These are phyloP conservation scores for Limnomonas spitsbergensis DNA, from an alignment of 139 green algal species.

Conservation along the genomic window DNA sequence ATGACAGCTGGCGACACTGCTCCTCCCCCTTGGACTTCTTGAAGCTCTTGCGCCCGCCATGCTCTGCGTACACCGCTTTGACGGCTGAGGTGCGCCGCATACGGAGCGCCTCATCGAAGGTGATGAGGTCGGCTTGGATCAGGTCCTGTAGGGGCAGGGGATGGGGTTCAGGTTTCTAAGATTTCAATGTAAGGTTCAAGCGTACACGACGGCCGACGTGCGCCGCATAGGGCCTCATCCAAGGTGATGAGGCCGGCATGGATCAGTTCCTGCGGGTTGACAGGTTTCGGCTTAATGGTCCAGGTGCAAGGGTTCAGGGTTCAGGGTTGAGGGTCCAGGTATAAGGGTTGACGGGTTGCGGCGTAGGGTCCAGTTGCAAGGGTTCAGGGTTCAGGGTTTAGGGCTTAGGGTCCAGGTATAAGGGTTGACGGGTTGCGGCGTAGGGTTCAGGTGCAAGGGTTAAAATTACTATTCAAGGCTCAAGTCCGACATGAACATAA, in stretches of 20 bases:
- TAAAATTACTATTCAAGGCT: too few relatives aligned
- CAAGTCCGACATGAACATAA: too few relatives aligned
- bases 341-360: too few relatives aligned
- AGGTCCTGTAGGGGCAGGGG: conserved; percentile 12
- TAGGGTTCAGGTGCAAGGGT: not conserved
- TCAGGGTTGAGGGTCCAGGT: not conserved
- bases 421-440: too few relatives aligned
- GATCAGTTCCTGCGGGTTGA: too few relatives aligned
- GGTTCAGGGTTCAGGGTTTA: not conserved
- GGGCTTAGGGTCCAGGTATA: not conserved
- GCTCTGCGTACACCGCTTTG: not conserved
- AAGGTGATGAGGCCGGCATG: too few relatives aligned
- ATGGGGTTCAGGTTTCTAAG: too few relatives aligned
- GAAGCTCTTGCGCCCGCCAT: not conserved
- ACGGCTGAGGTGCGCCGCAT: not conserved
- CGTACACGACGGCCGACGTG: too few relatives aligned
- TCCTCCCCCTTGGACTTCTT: not conserved
- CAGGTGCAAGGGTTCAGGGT: not conserved
- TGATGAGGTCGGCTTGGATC: not conserved
- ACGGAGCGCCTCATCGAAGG: conserved; percentile 7
- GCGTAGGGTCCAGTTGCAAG: not conserved
- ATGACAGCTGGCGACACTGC: too few relatives aligned
- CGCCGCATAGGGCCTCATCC: too few relatives aligned
- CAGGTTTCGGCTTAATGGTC: too few relatives aligned
- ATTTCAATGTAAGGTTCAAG: too few relatives aligned